These are phyloP conservation scores for Ceriops zippeliana DNA, from an alignment of 345 rosid genomes.

Conservation along the genomic window DNA sequence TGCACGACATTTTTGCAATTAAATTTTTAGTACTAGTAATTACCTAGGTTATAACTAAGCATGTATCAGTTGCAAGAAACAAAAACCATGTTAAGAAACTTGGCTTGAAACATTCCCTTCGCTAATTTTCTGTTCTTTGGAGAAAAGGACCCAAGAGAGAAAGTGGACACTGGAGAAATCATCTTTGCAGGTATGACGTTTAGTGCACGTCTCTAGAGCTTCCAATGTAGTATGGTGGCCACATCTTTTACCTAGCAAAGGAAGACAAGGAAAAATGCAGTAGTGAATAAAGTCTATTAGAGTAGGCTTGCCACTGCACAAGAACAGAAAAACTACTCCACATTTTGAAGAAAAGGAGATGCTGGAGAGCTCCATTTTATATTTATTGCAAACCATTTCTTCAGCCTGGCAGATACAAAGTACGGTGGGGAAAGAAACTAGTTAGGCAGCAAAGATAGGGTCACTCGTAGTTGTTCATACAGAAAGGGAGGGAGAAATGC, in stretches of 20 bases:
- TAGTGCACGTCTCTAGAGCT: slow-evolving; percentile 62
- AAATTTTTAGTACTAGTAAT: not conserved
- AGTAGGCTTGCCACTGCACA: not conserved
- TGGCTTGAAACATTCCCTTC: slow-evolving; percentile 9
- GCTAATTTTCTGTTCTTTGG: slow-evolving; percentile 13
- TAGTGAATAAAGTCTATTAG: slow-evolving; percentile 40
- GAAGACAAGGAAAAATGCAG: slow-evolving; percentile 32
- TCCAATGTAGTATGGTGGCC: slow-evolving; percentile 98
- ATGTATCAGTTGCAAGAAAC: slow-evolving; percentile 1
- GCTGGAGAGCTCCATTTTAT: slow-evolving; percentile 7
- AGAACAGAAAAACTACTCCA: not conserved
- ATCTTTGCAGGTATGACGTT: slow-evolving; percentile 28
- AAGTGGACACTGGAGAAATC: slow-evolving; percentile 26
- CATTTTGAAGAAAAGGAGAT: slow-evolving; percentile 1
- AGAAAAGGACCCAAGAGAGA: slow-evolving; percentile 13
- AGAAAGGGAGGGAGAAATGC: slow-evolving; percentile 64
- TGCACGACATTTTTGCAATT: no score
- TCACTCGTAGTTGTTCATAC: slow-evolving; percentile 57
- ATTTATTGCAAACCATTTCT: slow-evolving; percentile 13
- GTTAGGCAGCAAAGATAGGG: slow-evolving; percentile 24
- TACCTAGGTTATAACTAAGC: not conserved
- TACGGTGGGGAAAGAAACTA: slow-evolving; percentile 24
- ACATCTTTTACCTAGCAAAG: slow-evolving; percentile 93
- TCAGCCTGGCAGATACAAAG: slow-evolving; percentile 4
- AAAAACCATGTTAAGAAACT: slow-evolving; percentile 11